Base-by-base conservation (phyloP, 1,284 basidiomycete species). In the Amylostereum areolatum region DNA sequence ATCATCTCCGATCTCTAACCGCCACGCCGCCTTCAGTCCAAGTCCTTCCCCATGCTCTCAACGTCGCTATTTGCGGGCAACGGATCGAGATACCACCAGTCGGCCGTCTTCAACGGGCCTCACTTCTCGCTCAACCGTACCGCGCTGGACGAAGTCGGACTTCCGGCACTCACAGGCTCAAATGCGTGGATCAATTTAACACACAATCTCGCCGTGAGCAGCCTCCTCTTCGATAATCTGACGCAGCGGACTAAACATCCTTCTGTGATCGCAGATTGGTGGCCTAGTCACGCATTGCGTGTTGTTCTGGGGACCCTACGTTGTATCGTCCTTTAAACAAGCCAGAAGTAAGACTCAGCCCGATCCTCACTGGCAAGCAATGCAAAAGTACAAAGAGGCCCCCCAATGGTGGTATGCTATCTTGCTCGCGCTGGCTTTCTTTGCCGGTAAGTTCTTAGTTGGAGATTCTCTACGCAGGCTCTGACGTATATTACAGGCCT, bases 31-130 rank as follows among this genome's bases (percentile, higher is more conserved):
- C 12, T 12, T 3, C 49, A 81, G 77, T 77, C 79, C 1, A 60
- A 71, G 46, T 59, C 62, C 1, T 83, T 78, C 64, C 82, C 81
- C 0, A 82, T 85, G 74, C 67, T 85, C 29, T 81, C 81, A 0
- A 79, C 79, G 0, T 75, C 80, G 0, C 73, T 85, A 28, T 85
- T 84, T 62, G 70, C 72, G 24, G 57, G 66, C 9, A 75, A 83
- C 57, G 81, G 82, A 27, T 72, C 74, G 0, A 56, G 73, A 11
- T 85, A 81, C 57, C 62, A 80, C 45, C 81, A 83, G 60, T 63
- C 67, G 3, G 70, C 67, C 3, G 71, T 73, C 4, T 75, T 85
- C n/a, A 79, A 83, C 47, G 79, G 73, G 4, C 43, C 65, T 2
- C 67, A 69, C 18, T 77, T 77, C 35, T 37, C 41, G 27, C 67